Conservation (phyloP, 306 rosid genomes). For the Erythrophleum fordii region DNA sequence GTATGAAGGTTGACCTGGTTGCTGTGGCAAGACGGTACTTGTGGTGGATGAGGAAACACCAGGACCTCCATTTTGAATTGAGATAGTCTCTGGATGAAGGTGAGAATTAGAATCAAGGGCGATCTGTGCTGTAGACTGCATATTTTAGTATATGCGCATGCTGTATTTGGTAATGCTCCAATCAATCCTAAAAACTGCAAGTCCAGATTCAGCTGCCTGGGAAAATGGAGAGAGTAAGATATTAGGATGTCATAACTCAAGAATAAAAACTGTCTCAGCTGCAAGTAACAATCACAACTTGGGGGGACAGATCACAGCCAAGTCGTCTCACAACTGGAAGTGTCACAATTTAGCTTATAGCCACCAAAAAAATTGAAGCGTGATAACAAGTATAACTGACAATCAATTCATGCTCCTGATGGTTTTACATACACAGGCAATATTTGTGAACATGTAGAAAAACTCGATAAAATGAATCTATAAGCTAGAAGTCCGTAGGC, state of each 20-base stretch:
- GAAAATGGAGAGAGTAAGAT: slow-evolving; percentile 10
- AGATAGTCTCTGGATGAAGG: slow-evolving; percentile 48
- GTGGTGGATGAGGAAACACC: slow-evolving; percentile 52
- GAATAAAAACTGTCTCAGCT: slow-evolving; percentile 21
- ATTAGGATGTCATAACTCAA: background rate
- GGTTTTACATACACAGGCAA: slow-evolving; percentile 1
- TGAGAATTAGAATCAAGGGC: slow-evolving; percentile 49
- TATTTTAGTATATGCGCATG: slow-evolving; percentile 37
- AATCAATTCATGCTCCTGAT: background rate
- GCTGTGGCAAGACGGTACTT: slow-evolving; percentile 48
- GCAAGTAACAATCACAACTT: slow-evolving; percentile 25
- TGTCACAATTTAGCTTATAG: background rate
- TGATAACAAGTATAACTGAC: too few relatives aligned
- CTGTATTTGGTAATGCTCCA: slow-evolving; percentile 21
- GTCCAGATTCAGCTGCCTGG: slow-evolving; percentile 35
- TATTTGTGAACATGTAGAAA: slow-evolving; percentile 6
- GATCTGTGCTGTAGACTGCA: slow-evolving; percentile 60
- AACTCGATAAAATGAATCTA: background rate
- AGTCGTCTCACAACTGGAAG: background rate
- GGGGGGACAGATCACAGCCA: background rate
- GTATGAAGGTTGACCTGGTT: slow-evolving; percentile 55
- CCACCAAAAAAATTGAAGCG: too few relatives aligned
- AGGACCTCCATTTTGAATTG: slow-evolving; percentile 62
- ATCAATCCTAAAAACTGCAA: background rate
- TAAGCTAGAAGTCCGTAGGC: background rate